These are phyloP conservation scores for Taiwanofungus camphoratus DNA, from an alignment of 1,284 basidiomycete genomes.

Conservation along the genomic window DNA sequence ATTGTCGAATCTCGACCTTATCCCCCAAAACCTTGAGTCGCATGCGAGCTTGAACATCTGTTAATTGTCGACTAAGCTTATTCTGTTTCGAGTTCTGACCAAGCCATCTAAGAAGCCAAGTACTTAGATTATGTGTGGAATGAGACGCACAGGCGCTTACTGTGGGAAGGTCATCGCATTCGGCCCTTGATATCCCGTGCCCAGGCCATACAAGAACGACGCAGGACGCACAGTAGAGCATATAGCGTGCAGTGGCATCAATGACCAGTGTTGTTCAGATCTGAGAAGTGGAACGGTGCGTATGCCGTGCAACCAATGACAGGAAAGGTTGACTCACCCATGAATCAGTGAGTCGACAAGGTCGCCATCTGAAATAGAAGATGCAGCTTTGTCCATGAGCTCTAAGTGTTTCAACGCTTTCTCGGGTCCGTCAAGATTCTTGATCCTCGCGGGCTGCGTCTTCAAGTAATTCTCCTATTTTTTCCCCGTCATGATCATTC, in stretches of 20 bases:
- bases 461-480: conserved; percentile 87
- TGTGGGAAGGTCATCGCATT: conserved; percentile 75
- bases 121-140: not conserved
- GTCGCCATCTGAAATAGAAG: conserved; percentile 93
- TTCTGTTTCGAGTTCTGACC: conserved; percentile 94
- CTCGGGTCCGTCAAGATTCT: conserved; percentile 57
- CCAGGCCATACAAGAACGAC: conserved; percentile 71
- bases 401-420: conserved; percentile 68
- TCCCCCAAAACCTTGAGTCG: conserved; percentile 88
- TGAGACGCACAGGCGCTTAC: conserved; percentile 37
- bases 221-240: conserved; percentile 86
- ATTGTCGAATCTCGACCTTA: conserved; percentile 83
- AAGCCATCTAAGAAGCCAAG: conserved; percentile 67
- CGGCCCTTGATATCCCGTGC: conserved; percentile 62
- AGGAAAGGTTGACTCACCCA: conserved; percentile 45
- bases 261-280: conserved; percentile 91
- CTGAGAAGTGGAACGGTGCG: conserved; percentile 32
- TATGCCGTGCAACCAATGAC: not conserved
- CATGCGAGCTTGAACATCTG: conserved; percentile 94
- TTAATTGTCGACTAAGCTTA: conserved; percentile 77
- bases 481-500: not conserved
- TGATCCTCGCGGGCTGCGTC: conserved; percentile 62
- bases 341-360: conserved; percentile 94
- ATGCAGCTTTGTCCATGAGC: conserved; percentile 84
- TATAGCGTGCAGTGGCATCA: conserved; percentile 93